Evolutionary conservation across 352 stramenopile genomes (phyloP).

Genomic region (Peronospora tabacina): DNA sequence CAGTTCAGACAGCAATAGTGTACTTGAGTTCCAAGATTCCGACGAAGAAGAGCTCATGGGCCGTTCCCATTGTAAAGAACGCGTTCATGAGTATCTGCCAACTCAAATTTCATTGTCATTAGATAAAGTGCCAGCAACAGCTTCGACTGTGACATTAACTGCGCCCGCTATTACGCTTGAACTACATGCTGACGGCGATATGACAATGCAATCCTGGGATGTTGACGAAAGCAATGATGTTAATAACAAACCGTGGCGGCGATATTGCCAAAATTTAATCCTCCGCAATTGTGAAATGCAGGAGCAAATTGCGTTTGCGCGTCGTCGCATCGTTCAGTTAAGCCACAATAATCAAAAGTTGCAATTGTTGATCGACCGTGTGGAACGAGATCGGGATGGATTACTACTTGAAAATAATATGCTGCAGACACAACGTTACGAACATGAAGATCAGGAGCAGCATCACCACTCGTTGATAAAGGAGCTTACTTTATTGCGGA

Average conservation of each 20-base stretch:
- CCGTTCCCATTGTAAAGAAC: constrained; percentile 15
- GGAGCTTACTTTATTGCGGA: constrained; percentile 43
- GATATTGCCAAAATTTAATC: constrained; percentile 30
- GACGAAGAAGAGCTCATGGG: constrained; percentile 23
- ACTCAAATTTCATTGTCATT: constrained; percentile 13
- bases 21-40: constrained; percentile 22
- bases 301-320: constrained; percentile 56
- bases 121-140: constrained; percentile 12
- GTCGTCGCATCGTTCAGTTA: constrained; percentile 54
- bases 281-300: constrained; percentile 69
- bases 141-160: constrained; percentile 13
- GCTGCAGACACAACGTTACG: constrained; percentile 64
- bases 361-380: constrained; percentile 71
- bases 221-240: constrained; percentile 14
- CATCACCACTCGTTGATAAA: constrained; percentile 63
- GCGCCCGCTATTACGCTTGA: constrained; percentile 12
- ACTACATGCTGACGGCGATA: constrained; percentile 7
- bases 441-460: constrained; percentile 54
- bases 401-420: constrained; percentile 79
- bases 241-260: background rate
- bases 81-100: constrained; percentile 5
- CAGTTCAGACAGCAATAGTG: constrained; percentile 27
- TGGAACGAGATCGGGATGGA: constrained; percentile 75
- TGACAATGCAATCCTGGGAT: constrained; percentile 15
- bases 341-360: constrained; percentile 81